A percentile compares a stretch with the other conserved stretches of the same genome.
These are phyloP conservation scores for Epichloe aotearoae DNA, from an alignment of 2,329 filamentous ascomycete species.

Conservation along the genomic window DNA sequence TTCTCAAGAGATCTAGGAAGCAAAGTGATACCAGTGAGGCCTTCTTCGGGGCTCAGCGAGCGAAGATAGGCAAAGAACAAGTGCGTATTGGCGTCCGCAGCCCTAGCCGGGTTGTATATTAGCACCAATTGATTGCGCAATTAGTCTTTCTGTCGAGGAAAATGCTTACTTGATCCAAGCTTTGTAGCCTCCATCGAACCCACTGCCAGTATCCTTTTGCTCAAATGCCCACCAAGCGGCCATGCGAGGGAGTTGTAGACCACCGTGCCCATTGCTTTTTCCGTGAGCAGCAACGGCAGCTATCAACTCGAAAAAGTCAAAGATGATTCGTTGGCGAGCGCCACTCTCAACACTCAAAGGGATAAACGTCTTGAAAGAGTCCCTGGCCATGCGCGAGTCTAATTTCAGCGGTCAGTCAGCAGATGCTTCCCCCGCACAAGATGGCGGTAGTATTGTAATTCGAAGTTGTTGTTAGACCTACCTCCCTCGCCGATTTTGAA, in stretches of 20 bases:
- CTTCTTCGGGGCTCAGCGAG: conserved; percentile 71
- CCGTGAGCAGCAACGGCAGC: conserved; percentile 84
- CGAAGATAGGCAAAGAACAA: conserved; percentile 95
- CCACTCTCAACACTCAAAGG: conserved; percentile 84
- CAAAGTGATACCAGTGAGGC: conserved; percentile 65
- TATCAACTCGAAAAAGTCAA: conserved; percentile 91
- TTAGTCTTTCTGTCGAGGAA: not conserved
- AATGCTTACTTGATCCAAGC: conserved; percentile 54
- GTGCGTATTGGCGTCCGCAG: conserved; percentile 91
- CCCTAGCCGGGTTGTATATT: conserved; percentile 34
- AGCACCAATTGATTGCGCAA: not conserved
- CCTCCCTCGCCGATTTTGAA: conserved; percentile 91
- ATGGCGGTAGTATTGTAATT: not conserved
- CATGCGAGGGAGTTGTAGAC: conserved; percentile 85
- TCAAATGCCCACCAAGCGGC: conserved; percentile 99
- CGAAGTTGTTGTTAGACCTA: conserved; percentile 24
- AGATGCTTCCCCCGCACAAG: not conserved
- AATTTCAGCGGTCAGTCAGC: conserved; percentile 11
- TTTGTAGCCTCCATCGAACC: conserved; percentile 90
- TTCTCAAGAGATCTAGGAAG: conserved; percentile 86
- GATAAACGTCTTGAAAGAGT: conserved; percentile 94
- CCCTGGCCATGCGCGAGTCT: conserved; percentile 86
- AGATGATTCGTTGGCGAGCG: conserved; percentile 75
- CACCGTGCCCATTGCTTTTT: conserved; percentile 85
- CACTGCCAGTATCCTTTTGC: conserved; percentile 70